Percentiles rank a stretch among this genome's conserved stretches.
phyloP scores from a whole-genome alignment of 2,329 filamentous ascomycete genomes.

The Fusarium decemcellulare region DNA sequence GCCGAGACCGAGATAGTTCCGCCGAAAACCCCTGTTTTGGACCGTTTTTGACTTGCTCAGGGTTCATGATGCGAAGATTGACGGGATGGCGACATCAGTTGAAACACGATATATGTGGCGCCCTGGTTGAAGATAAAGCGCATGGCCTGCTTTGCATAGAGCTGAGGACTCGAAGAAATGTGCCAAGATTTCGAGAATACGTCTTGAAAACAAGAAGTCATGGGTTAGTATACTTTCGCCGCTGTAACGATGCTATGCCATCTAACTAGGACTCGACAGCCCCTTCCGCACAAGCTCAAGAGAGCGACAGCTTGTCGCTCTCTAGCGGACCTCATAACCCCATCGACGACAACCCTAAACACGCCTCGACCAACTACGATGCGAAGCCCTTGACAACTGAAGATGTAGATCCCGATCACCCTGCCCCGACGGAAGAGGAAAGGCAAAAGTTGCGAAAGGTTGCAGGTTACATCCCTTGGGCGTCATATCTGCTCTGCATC shows the following conservation, averaged over 20 bases:
- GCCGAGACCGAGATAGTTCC: no score
- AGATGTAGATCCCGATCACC: not conserved
- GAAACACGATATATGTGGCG: not conserved
- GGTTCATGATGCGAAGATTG: not conserved
- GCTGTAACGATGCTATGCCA: no score
- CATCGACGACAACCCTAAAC: not conserved
- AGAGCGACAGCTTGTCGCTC: not conserved
- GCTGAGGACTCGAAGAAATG: no score
- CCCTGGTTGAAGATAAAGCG: no score
- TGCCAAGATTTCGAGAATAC: no score
- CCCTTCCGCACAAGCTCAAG: not conserved
- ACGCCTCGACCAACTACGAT: not conserved
- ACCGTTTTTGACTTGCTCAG: not conserved
- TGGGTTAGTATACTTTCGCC: not conserved
- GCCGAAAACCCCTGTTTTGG: not conserved
- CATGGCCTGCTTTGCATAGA: no score
- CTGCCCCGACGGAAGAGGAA: not conserved
- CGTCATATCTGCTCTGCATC: constrained; percentile 70
- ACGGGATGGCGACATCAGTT: constrained; percentile 2
- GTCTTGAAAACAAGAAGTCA: not conserved
- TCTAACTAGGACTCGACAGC: not conserved
- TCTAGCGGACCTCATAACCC: not conserved
- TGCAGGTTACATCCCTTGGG: constrained; percentile 64
- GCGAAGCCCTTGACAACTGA: not conserved
- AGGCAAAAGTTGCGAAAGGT: not conserved